A percentile compares a stretch with the other conserved stretches of the same genome.
These are phyloP conservation scores for Saccharomycopsis schoenii DNA, from an alignment of 805 yeast genomes.

Conservation along the genomic window DNA sequence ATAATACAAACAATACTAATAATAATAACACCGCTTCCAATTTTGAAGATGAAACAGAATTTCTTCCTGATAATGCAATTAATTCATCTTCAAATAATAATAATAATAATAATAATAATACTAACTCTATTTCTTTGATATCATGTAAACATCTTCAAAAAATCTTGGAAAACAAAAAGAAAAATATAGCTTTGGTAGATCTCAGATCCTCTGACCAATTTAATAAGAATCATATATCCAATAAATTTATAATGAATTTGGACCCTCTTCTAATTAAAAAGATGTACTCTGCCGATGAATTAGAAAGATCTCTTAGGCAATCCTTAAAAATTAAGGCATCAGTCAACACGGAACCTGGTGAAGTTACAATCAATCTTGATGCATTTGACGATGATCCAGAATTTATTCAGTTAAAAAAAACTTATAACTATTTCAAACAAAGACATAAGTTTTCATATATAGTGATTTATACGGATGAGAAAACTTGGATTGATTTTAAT, in stretches of 20 bases:
- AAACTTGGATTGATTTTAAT: conserved; percentile 14
- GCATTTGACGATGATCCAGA: conserved; percentile 11
- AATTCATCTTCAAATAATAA: not conserved
- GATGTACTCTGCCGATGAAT: conserved; percentile 8
- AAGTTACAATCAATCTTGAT: not conserved
- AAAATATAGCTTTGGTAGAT: conserved; percentile 14
- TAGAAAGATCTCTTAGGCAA: conserved; percentile 12
- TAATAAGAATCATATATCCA: conserved; percentile 15
- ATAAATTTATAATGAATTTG: conserved; percentile 13
- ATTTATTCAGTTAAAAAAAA: conserved; percentile 11
- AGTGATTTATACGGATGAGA: conserved; percentile 14
- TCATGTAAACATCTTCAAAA: conserved; percentile 9
- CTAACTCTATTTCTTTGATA: not conserved
- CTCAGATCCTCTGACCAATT: conserved; percentile 12
- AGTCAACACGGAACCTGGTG: not conserved
- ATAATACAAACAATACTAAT: not conserved
- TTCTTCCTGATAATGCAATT: not conserved
- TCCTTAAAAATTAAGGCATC: conserved; percentile 6
- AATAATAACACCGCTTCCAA: not conserved
- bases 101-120: too few species aligned
- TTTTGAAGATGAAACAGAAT: not conserved
- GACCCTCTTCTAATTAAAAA: conserved; percentile 9
- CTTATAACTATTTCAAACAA: conserved; percentile 16
- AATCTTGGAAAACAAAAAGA: conserved; percentile 8
- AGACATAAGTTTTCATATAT: conserved; percentile 16